A percentile compares a stretch with the other conserved stretches of the same genome.
These are phyloP conservation scores for Crithidia bombi DNA, from an alignment of 208 protist genomes.

Conservation along the genomic window DNA sequence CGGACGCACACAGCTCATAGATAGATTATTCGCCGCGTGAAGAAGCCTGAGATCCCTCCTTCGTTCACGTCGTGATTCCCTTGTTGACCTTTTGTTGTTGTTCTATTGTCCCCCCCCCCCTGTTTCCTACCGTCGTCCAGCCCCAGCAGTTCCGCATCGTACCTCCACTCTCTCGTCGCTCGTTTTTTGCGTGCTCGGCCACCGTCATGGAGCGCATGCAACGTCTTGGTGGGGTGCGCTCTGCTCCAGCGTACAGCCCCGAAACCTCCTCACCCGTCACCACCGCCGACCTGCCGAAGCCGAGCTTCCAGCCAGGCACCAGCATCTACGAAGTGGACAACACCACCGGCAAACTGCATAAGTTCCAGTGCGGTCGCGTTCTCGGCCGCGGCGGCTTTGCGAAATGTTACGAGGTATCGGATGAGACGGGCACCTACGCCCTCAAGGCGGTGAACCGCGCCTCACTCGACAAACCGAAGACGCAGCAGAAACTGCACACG, in stretches of 20 bases:
- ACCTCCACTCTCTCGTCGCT: too few relatives aligned
- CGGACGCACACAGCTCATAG: too few relatives aligned
- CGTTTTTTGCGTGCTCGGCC: too few relatives aligned
- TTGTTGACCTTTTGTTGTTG: too few relatives aligned
- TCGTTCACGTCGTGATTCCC: too few relatives aligned
- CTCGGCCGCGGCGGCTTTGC: constrained; percentile 97
- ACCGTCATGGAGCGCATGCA: constrained; percentile 18
- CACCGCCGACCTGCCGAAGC: constrained; percentile 42
- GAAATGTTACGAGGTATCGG: constrained; percentile 95
- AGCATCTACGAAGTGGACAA: constrained; percentile 62
- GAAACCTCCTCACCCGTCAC: constrained; percentile 17
- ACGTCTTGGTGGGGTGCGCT: constrained; percentile 19
- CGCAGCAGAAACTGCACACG: constrained; percentile 94
- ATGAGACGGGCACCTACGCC: constrained; percentile 88
- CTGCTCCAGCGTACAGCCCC: constrained; percentile 7
- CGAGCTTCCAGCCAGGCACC: constrained; percentile 49
- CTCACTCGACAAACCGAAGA: constrained; percentile 93
- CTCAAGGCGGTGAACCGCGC: constrained; percentile 95
- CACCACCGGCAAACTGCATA: constrained; percentile 43
- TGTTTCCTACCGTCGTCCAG: too few relatives aligned
- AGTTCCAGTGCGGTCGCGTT: constrained; percentile 61
- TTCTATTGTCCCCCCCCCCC: too few relatives aligned
- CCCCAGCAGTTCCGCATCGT: too few relatives aligned
- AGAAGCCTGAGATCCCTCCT: too few relatives aligned
- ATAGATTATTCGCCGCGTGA: too few relatives aligned